Conservation (phyloP, 2,329 filamentous ascomycete genomes). For the Fusarium nisikadoi region DNA sequence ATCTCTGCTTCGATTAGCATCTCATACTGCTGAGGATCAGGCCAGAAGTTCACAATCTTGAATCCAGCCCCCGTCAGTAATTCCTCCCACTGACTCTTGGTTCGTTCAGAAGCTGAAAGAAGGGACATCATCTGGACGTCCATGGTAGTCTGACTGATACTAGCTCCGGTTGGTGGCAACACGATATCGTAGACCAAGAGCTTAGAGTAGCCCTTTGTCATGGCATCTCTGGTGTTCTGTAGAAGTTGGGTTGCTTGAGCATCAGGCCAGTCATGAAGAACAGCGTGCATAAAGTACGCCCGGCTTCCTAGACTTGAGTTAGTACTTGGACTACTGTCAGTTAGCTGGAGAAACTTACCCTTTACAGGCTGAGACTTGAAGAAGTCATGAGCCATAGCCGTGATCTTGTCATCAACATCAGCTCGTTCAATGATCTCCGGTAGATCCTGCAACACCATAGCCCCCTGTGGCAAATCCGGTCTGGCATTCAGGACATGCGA, state of each 20-base stretch:
- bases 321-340: background rate
- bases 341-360: background rate
- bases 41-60: conserved; percentile 29
- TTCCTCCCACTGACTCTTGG: conserved; percentile 27
- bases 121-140: conserved; percentile 46
- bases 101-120: conserved; percentile 40
- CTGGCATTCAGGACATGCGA: conserved; percentile 2
- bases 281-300: conserved; percentile 58
- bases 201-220: conserved; percentile 42
- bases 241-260: conserved; percentile 48
- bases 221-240: conserved; percentile 12
- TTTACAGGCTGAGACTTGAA: conserved; percentile 25
- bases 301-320: conserved; percentile 42
- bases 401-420: conserved; percentile 22
- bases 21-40: conserved; percentile 40
- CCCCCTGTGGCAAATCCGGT: conserved; percentile 12
- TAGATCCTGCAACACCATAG: conserved; percentile 27
- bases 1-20: conserved; percentile 37
- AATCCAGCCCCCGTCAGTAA: conserved; percentile 17
- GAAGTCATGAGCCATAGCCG: conserved; percentile 27
- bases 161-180: conserved; percentile 20
- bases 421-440: conserved; percentile 22
- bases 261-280: conserved; percentile 63
- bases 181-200: conserved; percentile 40
- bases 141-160: conserved; percentile 39